Conservation (phyloP, 2,329 filamentous ascomycete genomes). For the Talaromyces amestolkiae region DNA sequence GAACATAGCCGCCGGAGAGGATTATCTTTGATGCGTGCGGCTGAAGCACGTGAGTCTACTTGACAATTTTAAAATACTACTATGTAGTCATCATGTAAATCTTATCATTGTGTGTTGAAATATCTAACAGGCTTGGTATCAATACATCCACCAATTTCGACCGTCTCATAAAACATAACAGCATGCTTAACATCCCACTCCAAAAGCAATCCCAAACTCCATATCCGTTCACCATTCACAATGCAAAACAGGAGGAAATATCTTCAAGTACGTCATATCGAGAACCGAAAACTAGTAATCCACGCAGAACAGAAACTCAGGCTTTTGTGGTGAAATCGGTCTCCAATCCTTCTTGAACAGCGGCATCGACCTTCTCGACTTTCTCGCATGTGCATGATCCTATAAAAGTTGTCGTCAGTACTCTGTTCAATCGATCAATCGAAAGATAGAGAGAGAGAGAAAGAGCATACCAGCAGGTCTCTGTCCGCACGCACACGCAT, state of each 20-base stretch:
- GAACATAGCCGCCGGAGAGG: background rate
- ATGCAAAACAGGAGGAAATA: conserved; percentile 1
- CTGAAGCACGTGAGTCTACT: conserved; percentile 11
- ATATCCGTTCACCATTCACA: background rate
- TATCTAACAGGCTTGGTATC: background rate
- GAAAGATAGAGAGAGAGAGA: background rate
- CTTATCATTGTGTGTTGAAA: background rate
- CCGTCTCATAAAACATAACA: background rate
- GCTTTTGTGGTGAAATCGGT: conserved; percentile 66
- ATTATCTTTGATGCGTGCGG: conserved; percentile 11
- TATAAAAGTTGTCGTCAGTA: conserved; percentile 28
- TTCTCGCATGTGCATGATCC: conserved; percentile 82
- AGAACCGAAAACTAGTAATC: background rate
- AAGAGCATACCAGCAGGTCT: conserved; percentile 63
- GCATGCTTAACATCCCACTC: background rate
- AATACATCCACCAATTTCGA: no score
- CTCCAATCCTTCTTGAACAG: conserved; percentile 53
- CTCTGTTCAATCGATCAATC: background rate
- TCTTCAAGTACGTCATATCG: background rate
- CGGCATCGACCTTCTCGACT: conserved; percentile 57
- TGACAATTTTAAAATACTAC: background rate
- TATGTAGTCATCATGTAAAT: background rate
- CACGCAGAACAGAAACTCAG: background rate
- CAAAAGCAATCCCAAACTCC: conserved; percentile 3
- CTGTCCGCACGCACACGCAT: conserved; percentile 73